Evolutionary conservation across 73 alveolate species (phyloP).

Genomic region (Tetrahymena malaccensis): DNA sequence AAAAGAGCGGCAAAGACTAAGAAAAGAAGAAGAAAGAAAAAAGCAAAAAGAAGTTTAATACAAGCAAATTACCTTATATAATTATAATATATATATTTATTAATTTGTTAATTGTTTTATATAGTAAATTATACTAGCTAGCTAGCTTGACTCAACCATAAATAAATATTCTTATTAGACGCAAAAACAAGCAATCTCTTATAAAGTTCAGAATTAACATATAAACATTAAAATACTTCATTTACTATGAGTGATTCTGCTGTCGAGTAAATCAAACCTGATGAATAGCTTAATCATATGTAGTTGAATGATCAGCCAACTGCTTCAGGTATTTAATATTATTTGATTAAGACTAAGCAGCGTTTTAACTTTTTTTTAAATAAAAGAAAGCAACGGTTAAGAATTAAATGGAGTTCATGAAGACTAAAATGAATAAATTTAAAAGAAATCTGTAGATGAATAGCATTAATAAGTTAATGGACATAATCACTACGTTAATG

Average conservation of each 20-base stretch:
- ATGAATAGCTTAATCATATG: not conserved
- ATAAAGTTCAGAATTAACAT: no score
- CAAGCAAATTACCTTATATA: not conserved
- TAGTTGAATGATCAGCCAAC: not conserved
- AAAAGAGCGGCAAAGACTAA: not conserved
- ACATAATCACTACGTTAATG: not conserved
- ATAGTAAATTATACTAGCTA: not conserved
- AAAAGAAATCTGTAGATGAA: not conserved
- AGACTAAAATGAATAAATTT: not conserved
- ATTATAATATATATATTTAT: not conserved
- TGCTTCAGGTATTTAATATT: not conserved
- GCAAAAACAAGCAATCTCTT: not conserved
- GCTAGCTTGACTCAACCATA: not conserved
- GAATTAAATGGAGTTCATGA: not conserved
- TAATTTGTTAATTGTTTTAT: no score
- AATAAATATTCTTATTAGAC: not conserved
- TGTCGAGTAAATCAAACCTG: not conserved
- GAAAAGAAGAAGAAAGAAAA: not conserved
- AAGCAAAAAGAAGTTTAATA: not conserved
- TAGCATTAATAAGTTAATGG: not conserved
- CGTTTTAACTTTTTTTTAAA: not conserved
- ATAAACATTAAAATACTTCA: not conserved
- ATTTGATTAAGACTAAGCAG: not conserved
- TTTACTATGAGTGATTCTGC: not conserved
- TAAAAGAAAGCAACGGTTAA: not conserved